Base-by-base conservation (phyloP, 1,139 yeast genomes). In the Scheffersomyces quercinus region DNA sequence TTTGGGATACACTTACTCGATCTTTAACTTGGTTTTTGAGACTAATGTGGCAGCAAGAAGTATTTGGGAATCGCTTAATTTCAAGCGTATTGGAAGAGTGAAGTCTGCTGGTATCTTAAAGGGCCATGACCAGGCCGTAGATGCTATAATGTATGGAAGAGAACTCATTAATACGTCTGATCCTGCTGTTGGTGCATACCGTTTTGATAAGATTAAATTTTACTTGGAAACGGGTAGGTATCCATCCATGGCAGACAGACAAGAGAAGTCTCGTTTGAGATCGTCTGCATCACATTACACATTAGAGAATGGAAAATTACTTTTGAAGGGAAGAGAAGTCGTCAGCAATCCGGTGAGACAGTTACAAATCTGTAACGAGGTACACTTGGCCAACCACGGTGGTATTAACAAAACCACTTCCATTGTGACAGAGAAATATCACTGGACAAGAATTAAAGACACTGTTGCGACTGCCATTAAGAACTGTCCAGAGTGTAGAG, bases 371-470 rank as follows among this genome's bases (percentile, higher is more conserved):
- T 88, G 93, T 37, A 75, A 81, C n/a, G 85, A 82, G 39, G 65
- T 81, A 12, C 98, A 91, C 60, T 59, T 76, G 51, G 68, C 79
- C 13, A 78, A 78, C 43, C 97, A 90, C 59, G 86, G 85, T 5
- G 98, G 98, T n/a, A 89, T 93, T 48, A 93, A 93, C 64, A 87
- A 85, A 56, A 85, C 96, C 1, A 90, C 97, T 0, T 72, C 93
- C 0, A 69, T 77, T 31, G 81, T 93, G 15, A 79, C 95, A 0
- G 95, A 87, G 50, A 79, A 80, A 52, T 93, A 85, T 56, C 96
- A 89, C 61, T 93, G 98, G 97, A 80, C 90, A 1, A 79, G 96
- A 40, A 87, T 93, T 49, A 91, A 93, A 64, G 90, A 83, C 49
- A 89, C 97, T 0, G 97, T 88, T 0, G 84, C 87, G 0, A 81